phyloP scores from a whole-genome alignment of 2,329 filamentous ascomycete species.

The Botrytis cinerea region DNA sequence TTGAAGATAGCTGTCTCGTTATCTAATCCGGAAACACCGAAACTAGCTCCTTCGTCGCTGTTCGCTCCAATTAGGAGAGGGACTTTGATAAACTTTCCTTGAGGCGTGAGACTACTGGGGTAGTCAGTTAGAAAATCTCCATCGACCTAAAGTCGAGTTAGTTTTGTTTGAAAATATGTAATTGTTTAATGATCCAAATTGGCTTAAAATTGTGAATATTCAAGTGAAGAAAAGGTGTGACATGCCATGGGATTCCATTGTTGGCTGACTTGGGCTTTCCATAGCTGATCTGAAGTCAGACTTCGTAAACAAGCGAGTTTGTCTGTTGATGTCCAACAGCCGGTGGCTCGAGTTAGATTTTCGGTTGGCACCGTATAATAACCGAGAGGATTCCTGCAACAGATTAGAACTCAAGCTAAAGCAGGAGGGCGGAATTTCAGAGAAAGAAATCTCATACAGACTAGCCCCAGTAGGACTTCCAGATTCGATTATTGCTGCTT shows the following conservation, averaged over 20 bases:
- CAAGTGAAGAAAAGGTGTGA: neutral
- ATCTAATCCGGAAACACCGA: constrained; percentile 46
- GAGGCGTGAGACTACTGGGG: constrained; percentile 48
- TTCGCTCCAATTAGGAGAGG: constrained; percentile 53
- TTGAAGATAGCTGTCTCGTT: constrained; percentile 49
- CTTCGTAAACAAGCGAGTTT: constrained; percentile 33
- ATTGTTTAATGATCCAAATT: neutral
- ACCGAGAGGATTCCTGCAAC: constrained; percentile 33
- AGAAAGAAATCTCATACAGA: neutral
- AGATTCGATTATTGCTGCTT: constrained; percentile 55
- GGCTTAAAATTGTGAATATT: neutral
- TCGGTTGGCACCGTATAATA: constrained; percentile 44
- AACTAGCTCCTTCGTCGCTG: constrained; percentile 50
- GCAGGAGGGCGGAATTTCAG: neutral
- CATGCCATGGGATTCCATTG: constrained; percentile 32
- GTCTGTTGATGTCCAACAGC: constrained; percentile 31
- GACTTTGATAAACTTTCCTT: constrained; percentile 48
- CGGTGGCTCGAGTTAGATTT: constrained; percentile 42
- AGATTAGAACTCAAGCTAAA: neutral
- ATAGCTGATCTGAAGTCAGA: constrained; percentile 30
- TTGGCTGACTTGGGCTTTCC: constrained; percentile 28
- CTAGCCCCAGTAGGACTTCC: constrained; percentile 42
- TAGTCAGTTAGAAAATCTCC: constrained; percentile 52
- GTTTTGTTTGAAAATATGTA: neutral
- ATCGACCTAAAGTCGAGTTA: constrained; percentile 39